Percentiles rank a stretch among this genome's conserved stretches.
These are phyloP conservation scores for Pyricularia grisea DNA, from an alignment of 2,329 filamentous ascomycete species.

Conservation along the genomic window DNA sequence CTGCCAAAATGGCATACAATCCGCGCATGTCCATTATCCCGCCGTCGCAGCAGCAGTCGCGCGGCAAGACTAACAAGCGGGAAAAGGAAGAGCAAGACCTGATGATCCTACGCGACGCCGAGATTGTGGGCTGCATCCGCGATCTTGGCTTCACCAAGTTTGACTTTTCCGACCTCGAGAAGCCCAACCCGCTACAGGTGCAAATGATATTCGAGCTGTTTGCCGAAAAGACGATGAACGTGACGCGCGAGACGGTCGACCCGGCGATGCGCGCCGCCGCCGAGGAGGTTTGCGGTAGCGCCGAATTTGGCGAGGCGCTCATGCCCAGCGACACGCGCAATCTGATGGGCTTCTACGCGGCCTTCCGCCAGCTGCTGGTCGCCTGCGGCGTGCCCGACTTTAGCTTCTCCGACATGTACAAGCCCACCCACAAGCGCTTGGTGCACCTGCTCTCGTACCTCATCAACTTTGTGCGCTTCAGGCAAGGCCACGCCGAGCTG, in stretches of 20 bases:
- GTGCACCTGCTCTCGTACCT: slow-evolving; percentile 96
- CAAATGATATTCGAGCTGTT: slow-evolving; percentile 99
- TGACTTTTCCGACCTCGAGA: slow-evolving; percentile 84
- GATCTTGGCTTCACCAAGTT: slow-evolving; percentile 87
- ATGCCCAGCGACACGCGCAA: slow-evolving; percentile 83
- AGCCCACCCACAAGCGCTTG: slow-evolving; percentile 80
- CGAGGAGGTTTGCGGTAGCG: slow-evolving; percentile 68
- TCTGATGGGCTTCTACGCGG: slow-evolving; percentile 91
- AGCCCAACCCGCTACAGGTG: slow-evolving; percentile 88
- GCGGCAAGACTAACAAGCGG: slow-evolving; percentile 44
- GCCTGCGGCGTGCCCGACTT: slow-evolving; percentile 94
- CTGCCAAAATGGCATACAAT: slow-evolving; percentile 44
- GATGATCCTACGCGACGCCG: slow-evolving; percentile 54
- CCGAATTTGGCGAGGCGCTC: slow-evolving; percentile 69
- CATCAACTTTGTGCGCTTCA: slow-evolving; percentile 97
- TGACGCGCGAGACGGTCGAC: slow-evolving; percentile 85
- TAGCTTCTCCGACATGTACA: slow-evolving; percentile 83
- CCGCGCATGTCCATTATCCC: slow-evolving; percentile 53
- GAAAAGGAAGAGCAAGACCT: slow-evolving; percentile 50
- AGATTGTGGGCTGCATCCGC: slow-evolving; percentile 94
- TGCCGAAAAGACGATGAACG: slow-evolving; percentile 86
- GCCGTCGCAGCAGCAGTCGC: slow-evolving; percentile 38
- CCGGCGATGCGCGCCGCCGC: slow-evolving; percentile 90
- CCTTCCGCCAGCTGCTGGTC: slow-evolving; percentile 65
- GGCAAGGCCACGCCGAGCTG: slow-evolving; percentile 79